Conservation (phyloP, 139 green algal species). For the Ettlia oleoabundans region DNA sequence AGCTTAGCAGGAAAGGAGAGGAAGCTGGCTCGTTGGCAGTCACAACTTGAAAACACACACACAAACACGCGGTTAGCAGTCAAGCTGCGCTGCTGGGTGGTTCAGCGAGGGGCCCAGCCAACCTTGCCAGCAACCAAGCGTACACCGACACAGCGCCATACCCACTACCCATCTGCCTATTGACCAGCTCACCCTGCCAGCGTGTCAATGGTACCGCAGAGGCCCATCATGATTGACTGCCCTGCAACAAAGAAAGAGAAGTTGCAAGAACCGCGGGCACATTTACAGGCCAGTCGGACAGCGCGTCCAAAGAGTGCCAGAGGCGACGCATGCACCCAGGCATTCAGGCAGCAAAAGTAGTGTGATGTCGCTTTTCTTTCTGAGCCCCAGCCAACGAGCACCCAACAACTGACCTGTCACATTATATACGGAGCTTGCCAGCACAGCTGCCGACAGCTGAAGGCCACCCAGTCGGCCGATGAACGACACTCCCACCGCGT, state of each 20-base stretch:
- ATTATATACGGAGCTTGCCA: neutral
- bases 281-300: no score
- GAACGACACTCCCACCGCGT: conserved; percentile 12
- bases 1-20: neutral
- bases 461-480: conserved; percentile 18
- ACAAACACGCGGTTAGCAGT: no score
- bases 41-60: no score
- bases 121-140: no score
- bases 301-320: no score
- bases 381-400: neutral
- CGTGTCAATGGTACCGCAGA: conserved; percentile 16
- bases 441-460: conserved; percentile 22
- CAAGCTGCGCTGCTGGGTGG: no score
- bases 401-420: neutral
- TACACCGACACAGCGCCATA: no score
- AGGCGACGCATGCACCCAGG: neutral
- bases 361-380: no score
- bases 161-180: neutral
- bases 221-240: neutral
- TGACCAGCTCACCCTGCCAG: neutral
- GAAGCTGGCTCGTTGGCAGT: neutral
- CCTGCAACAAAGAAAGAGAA: neutral
- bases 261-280: neutral
- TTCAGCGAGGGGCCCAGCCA: no score
- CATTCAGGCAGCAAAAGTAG: no score